A percentile compares a stretch with the other conserved stretches of the same genome.
Evolutionary conservation across 495 filamentous ascomycete species (phyloP).

Genomic region (Penicillium daleae): DNA sequence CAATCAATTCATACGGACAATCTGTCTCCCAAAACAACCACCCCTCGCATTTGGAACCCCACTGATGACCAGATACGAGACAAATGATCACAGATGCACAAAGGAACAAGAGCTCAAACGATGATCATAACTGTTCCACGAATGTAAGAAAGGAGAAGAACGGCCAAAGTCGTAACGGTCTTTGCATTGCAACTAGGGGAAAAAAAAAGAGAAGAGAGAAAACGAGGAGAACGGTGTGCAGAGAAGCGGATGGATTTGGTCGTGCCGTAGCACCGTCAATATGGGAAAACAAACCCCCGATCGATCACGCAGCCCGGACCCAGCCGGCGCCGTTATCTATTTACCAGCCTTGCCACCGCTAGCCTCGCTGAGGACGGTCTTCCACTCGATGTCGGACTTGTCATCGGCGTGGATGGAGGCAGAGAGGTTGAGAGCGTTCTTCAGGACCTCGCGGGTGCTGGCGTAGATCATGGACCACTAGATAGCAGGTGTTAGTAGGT

Average conservation of each 20-base stretch:
- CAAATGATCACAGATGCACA: not conserved
- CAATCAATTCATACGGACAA: not conserved
- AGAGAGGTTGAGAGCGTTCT: conserved; percentile 79
- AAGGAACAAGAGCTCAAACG: not conserved
- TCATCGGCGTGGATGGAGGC: conserved; percentile 93
- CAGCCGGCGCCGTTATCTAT: conserved; percentile 46
- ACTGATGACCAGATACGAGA: not conserved
- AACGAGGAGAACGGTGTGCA: conserved; percentile 35
- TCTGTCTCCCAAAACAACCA: not conserved
- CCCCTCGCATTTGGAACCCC: not conserved
- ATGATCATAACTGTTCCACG: not conserved
- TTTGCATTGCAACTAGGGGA: conserved; percentile 50
- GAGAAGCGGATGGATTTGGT: conserved; percentile 35
- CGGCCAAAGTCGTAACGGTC: conserved; percentile 44
- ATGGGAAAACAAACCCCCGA: conserved; percentile 10
- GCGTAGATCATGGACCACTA: conserved; percentile 89
- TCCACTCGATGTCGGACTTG: conserved; percentile 84
- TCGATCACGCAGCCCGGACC: conserved; percentile 42
- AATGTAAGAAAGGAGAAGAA: conserved; percentile 19
- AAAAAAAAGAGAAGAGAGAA: not conserved
- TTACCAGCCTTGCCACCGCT: conserved; percentile 69
- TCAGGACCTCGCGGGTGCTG: conserved; percentile 89
- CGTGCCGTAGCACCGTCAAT: conserved; percentile 31
- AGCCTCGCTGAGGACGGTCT: conserved; percentile 74
- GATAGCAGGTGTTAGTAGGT: conserved; percentile 27